Base-by-base conservation (phyloP, 2,329 filamentous ascomycete genomes). In the Chrysosporium keratinophilum region DNA sequence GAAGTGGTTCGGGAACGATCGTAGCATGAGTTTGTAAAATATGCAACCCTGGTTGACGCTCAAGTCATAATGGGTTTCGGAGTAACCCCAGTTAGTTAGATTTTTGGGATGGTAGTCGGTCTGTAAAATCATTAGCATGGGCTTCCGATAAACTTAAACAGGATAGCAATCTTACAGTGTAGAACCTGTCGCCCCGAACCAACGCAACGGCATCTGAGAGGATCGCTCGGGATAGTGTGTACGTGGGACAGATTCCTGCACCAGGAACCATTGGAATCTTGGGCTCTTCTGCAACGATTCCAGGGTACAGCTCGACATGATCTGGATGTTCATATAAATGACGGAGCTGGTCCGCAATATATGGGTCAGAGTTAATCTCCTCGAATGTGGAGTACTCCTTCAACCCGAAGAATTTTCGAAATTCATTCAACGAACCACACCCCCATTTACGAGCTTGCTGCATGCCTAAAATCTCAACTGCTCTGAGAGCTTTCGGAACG, bases 391-490 rank as follows among this genome's bases (percentile, higher is more conserved):
- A 66, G 63, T 84, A 76, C 17, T 72, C 73, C 63, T 78, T 74
- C 39, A 85, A 71, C 1, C 76, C 76, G 61, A 84, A 83, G 64
- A 83, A 82, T 54, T 78, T 73, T 6, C 82, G 74, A 67, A 84
- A 82, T 63, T 84, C 81, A 50, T 72, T 72, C 52, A 72, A 57
- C 12, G 69, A 69, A 14, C 42, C 55, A n/a, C 53, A 54, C 40
- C 54, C 56, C 87, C 88, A 93, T 57, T 80, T 78, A 28, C 88
- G 77, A 5, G 84, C 83, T 57, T 88, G 85, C 40, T 87, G 75
- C 50, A 93, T 91, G 33, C 87, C 87, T 3, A 91, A 71, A 41
- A 90, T 85, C 67, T 93, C 88, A 20, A 93, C 78, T 1, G 82
- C 79, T 57, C 82, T 81, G 77, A 93, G 80, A 15, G 83, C 78